Conservation (phyloP, 139 green algal species). For the Zygnema circumcarinatum region DNA sequence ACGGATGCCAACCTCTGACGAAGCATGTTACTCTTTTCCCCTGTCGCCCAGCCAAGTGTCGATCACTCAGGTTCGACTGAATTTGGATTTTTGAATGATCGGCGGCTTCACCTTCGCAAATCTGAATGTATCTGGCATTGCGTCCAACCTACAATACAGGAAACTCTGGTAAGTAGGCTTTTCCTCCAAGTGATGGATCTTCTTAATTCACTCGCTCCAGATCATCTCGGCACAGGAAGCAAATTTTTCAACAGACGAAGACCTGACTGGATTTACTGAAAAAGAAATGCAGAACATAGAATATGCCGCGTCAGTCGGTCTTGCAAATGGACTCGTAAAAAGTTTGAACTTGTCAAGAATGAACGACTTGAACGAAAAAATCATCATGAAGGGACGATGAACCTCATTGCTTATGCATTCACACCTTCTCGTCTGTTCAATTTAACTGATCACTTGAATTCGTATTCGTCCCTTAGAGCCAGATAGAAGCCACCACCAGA, state of each 20-base stretch:
- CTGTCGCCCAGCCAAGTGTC: constrained; percentile 4
- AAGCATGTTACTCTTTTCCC: constrained; percentile 7
- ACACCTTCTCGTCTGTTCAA: not conserved
- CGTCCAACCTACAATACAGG: not conserved
- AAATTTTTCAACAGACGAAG: too few species aligned
- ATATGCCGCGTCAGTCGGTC: too few species aligned
- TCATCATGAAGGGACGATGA: too few species aligned
- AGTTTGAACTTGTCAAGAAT: too few species aligned
- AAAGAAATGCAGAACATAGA: too few species aligned
- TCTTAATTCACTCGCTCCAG: not conserved
- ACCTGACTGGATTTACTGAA: too few species aligned
- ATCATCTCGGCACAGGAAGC: too few species aligned
- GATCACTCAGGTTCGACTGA: not conserved
- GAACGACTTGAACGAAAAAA: too few species aligned
- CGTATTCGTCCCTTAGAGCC: not conserved
- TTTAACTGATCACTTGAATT: not conserved
- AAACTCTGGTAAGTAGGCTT: not conserved
- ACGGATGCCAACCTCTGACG: constrained; percentile 12
- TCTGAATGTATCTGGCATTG: not conserved
- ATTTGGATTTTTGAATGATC: not conserved
- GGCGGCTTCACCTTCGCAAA: not conserved
- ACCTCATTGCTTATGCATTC: not conserved
- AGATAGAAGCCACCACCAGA: not conserved
- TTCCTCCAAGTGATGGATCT: not conserved
- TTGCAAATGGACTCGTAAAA: too few species aligned